Evolutionary conservation across 805 yeast species (phyloP).

Genomic region (Naumovozyma baii): DNA sequence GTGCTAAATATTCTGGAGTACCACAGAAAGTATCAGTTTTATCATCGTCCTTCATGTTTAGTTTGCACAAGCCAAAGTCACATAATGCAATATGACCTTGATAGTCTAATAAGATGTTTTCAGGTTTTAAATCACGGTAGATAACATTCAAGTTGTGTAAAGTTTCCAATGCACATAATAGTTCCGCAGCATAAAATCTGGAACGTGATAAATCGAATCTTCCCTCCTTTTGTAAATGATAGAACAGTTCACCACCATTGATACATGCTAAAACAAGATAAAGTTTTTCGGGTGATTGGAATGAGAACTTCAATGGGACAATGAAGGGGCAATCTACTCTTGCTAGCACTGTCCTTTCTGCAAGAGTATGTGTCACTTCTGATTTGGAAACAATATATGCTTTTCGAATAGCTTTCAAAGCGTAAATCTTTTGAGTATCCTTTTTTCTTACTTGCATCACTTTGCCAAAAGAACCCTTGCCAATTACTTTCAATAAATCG

Average conservation of each 20-base stretch:
- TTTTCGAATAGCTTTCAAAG: slow-evolving; percentile 86
- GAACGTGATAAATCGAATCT: slow-evolving; percentile 81
- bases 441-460: slow-evolving; percentile 97
- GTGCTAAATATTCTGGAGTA: slow-evolving; percentile 95
- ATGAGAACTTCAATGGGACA: slow-evolving; percentile 90
- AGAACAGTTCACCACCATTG: slow-evolving; percentile 94
- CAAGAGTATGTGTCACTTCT: slow-evolving; percentile 93
- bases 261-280: slow-evolving; percentile 86
- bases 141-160: slow-evolving; percentile 86
- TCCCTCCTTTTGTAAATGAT: slow-evolving; percentile 86
- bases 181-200: slow-evolving; percentile 88
- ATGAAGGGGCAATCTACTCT: slow-evolving; percentile 90
- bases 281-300: slow-evolving; percentile 93
- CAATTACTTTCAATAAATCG: slow-evolving; percentile 87
- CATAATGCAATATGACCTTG: slow-evolving; percentile 97
- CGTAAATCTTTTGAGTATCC: slow-evolving; percentile 91
- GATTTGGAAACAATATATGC: slow-evolving; percentile 88
- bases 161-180: slow-evolving; percentile 85
- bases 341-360: slow-evolving; percentile 91
- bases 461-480: slow-evolving; percentile 96
- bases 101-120: slow-evolving; percentile 85
- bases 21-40: slow-evolving; percentile 93
- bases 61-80: slow-evolving; percentile 93
- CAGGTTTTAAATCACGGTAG: slow-evolving; percentile 93
- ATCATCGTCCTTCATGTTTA: slow-evolving; percentile 85